phyloP scores from a whole-genome alignment of 176 grass and related monocot genomes.

The Carex pumila region DNA sequence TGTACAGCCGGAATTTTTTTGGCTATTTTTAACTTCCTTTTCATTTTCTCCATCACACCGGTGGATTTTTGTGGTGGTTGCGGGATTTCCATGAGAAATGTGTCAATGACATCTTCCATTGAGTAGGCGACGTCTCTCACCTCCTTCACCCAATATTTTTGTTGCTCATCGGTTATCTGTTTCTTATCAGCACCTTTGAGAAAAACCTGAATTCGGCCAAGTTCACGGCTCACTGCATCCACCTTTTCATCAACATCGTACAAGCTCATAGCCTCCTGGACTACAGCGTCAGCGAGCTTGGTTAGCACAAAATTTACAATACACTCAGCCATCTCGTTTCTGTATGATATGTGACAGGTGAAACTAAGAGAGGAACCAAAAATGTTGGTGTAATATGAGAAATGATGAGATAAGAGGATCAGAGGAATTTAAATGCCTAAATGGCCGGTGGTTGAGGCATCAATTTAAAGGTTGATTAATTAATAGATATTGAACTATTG shows the following conservation, averaged over 20 bases:
- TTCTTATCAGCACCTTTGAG: not conserved
- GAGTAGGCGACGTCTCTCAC: not conserved
- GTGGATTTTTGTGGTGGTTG: too few relatives aligned
- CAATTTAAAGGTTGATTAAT: too few relatives aligned
- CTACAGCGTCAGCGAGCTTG: not conserved
- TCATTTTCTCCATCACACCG: too few relatives aligned
- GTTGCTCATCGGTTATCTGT: not conserved
- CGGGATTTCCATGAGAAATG: not conserved
- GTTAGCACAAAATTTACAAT: too few relatives aligned
- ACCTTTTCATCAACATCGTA: not conserved
- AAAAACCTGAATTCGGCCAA: not conserved
- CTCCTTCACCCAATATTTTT: not conserved
- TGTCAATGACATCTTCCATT: constrained; percentile 8
- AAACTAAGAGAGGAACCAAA: not conserved
- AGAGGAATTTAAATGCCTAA: too few relatives aligned
- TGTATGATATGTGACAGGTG: too few relatives aligned
- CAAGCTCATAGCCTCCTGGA: not conserved
- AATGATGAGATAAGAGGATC: too few relatives aligned
- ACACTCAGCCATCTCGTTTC: too few relatives aligned
- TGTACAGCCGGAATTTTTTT: not conserved
- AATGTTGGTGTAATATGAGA: not conserved
- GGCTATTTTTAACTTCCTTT: too few relatives aligned
- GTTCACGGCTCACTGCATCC: not conserved
- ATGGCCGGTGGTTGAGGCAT: too few relatives aligned
- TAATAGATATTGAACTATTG: too few relatives aligned